A percentile compares a stretch with the other conserved stretches of the same genome.
phyloP scores from a whole-genome alignment of 352 stramenopile species.

The Phytophthora sp. region DNA sequence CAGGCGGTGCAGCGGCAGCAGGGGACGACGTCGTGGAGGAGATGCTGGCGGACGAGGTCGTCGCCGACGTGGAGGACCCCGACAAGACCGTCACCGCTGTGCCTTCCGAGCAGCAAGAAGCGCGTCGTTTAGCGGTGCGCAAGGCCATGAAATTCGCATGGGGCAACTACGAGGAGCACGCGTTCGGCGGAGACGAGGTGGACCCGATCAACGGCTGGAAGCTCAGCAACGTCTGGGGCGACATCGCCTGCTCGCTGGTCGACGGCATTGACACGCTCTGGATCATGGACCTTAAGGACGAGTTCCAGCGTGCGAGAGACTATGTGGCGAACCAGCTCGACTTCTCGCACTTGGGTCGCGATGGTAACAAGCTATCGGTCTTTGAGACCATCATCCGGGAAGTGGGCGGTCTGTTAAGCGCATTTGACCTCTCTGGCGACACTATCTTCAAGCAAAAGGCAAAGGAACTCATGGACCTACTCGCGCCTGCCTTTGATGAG shows the following conservation, averaged over 20 bases:
- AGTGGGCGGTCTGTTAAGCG: slow-evolving; percentile 96
- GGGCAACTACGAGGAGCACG: slow-evolving; percentile 93
- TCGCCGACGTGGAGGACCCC: slow-evolving; percentile 83
- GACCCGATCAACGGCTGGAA: slow-evolving; percentile 72
- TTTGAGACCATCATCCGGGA: slow-evolving; percentile 99
- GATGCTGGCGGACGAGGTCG: slow-evolving; percentile 98
- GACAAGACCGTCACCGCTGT: slow-evolving; percentile 25
- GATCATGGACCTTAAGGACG: slow-evolving; percentile 95
- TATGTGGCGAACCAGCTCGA: slow-evolving; percentile 87
- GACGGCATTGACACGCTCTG: slow-evolving; percentile 97
- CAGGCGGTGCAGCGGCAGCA: not conserved
- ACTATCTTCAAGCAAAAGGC: slow-evolving; percentile 93
- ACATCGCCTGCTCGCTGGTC: slow-evolving; percentile 92
- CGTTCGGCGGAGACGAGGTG: slow-evolving; percentile 97
- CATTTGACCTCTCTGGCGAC: slow-evolving; percentile 92
- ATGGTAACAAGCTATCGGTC: slow-evolving; percentile 85
- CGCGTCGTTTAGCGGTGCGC: slow-evolving; percentile 50
- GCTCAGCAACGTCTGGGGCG: slow-evolving; percentile 88
- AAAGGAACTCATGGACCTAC: slow-evolving; percentile 90
- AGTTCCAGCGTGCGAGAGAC: slow-evolving; percentile 91
- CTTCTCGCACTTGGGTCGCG: slow-evolving; percentile 76
- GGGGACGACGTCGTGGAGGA: slow-evolving; percentile 64
- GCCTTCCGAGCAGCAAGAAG: slow-evolving; percentile 41
- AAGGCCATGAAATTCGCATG: slow-evolving; percentile 80
- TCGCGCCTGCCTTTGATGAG: slow-evolving; percentile 92